A percentile compares a stretch with the other conserved stretches of the same genome.
These are phyloP conservation scores for Wickerhamia fluorescens DNA, from an alignment of 805 yeast genomes.

Conservation along the genomic window DNA sequence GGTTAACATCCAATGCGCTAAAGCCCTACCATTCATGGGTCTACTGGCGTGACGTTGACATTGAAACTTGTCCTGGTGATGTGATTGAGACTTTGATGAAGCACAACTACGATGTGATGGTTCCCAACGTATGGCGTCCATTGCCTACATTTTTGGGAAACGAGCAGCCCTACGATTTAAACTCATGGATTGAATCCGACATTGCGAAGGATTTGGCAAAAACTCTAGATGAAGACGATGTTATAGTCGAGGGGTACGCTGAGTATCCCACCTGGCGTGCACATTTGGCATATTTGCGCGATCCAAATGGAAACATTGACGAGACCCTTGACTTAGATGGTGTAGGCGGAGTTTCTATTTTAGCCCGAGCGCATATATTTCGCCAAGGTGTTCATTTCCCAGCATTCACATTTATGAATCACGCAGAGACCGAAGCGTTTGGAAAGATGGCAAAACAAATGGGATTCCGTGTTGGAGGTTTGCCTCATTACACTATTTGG, in stretches of 20 bases:
- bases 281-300: slow-evolving; percentile 69
- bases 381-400: slow-evolving; percentile 80
- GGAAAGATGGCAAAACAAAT: slow-evolving; percentile 73
- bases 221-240: slow-evolving; percentile 68
- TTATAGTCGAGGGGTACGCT: slow-evolving; percentile 82
- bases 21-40: slow-evolving; percentile 88
- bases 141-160: slow-evolving; percentile 84
- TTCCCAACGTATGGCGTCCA: slow-evolving; percentile 96
- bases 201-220: slow-evolving; percentile 64
- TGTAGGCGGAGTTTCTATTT: slow-evolving; percentile 79
- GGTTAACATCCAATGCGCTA: slow-evolving; percentile 69
- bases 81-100: slow-evolving; percentile 71
- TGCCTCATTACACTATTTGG: slow-evolving; percentile 94
- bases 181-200: slow-evolving; percentile 91
- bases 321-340: slow-evolving; percentile 73
- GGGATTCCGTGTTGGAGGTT: slow-evolving; percentile 81
- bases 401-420: slow-evolving; percentile 76
- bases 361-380: slow-evolving; percentile 68
- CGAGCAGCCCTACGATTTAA: slow-evolving; percentile 85
- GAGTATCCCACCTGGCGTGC: slow-evolving; percentile 84
- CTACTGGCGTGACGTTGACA: slow-evolving; percentile 85
- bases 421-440: slow-evolving; percentile 85
- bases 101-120: slow-evolving; percentile 60
- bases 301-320: slow-evolving; percentile 50
- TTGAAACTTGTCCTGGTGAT: slow-evolving; percentile 74